These are phyloP conservation scores for Epichloe aotearoae DNA, from an alignment of 2,329 filamentous ascomycete genomes.

Conservation along the genomic window DNA sequence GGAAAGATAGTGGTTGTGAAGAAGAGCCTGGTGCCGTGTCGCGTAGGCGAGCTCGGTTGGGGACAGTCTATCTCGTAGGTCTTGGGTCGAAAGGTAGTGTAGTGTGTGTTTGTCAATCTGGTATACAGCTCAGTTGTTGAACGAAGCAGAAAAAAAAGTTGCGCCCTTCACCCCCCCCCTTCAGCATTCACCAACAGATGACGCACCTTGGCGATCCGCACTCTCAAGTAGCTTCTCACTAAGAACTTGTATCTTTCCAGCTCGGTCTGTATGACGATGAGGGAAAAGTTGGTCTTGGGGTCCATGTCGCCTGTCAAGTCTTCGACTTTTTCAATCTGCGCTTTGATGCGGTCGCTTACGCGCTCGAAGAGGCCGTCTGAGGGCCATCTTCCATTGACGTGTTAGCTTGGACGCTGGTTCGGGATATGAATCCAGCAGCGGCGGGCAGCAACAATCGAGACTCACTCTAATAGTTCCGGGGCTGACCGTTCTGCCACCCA, in stretches of 20 bases:
- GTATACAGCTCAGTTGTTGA: neutral
- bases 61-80: conserved; percentile 52
- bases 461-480: conserved; percentile 75
- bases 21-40: conserved; percentile 67
- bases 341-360: conserved; percentile 57
- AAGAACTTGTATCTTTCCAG: conserved; percentile 89
- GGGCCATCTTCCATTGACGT: conserved; percentile 39
- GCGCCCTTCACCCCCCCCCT: neutral
- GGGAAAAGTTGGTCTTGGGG: conserved; percentile 78
- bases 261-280: conserved; percentile 94
- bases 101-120: conserved; percentile 67
- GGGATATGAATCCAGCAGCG: too few relatives aligned
- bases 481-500: conserved; percentile 89
- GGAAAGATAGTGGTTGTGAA: conserved; percentile 71
- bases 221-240: conserved; percentile 67
- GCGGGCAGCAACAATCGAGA: neutral
- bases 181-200: neutral
- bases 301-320: conserved; percentile 75
- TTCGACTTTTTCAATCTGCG: conserved; percentile 59
- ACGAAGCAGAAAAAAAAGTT: neutral
- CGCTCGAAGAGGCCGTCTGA: conserved; percentile 67
- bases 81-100: conserved; percentile 51
- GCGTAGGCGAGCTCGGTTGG: conserved; percentile 70
- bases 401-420: neutral
- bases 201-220: conserved; percentile 71